phyloP scores from a whole-genome alignment of 352 stramenopile species.

The Phytophthora chlamydospora region DNA sequence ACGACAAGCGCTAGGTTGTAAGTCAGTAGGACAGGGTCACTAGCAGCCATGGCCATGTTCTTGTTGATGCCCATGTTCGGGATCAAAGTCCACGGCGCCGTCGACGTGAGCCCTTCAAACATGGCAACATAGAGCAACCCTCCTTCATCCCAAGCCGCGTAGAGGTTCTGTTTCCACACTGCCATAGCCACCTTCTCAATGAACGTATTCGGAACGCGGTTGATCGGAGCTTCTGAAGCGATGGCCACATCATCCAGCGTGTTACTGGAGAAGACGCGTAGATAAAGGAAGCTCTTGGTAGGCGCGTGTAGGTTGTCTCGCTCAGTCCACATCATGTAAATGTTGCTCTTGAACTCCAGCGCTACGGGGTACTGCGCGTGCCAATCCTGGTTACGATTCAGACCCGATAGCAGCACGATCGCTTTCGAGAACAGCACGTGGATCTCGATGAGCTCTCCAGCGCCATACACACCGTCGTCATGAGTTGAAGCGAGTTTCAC shows the following conservation, averaged over 20 bases:
- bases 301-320: slow-evolving; percentile 38
- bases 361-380: slow-evolving; percentile 50
- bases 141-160: slow-evolving; percentile 77
- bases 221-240: slow-evolving; percentile 37
- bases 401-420: slow-evolving; percentile 60
- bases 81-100: slow-evolving; percentile 58
- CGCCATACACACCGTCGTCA: slow-evolving; percentile 52
- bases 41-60: slow-evolving; percentile 54
- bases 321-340: slow-evolving; percentile 79
- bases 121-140: slow-evolving; percentile 59
- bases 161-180: slow-evolving; percentile 56
- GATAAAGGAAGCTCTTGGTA: slow-evolving; percentile 59
- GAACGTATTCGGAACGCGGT: slow-evolving; percentile 53
- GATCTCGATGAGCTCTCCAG: slow-evolving; percentile 72
- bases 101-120: slow-evolving; percentile 50
- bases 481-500: slow-evolving; percentile 65
- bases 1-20: slow-evolving; percentile 69
- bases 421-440: slow-evolving; percentile 71
- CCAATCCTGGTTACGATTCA: slow-evolving; percentile 67
- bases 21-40: slow-evolving; percentile 50
- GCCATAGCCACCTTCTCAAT: slow-evolving; percentile 53
- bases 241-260: slow-evolving; percentile 43
- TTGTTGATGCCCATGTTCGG: slow-evolving; percentile 72
- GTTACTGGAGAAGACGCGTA: slow-evolving; percentile 52
- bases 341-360: slow-evolving; percentile 43